Evolutionary conservation across 2,329 filamentous ascomycete genomes (phyloP).

Genomic region (Podosphaera xanthii): DNA sequence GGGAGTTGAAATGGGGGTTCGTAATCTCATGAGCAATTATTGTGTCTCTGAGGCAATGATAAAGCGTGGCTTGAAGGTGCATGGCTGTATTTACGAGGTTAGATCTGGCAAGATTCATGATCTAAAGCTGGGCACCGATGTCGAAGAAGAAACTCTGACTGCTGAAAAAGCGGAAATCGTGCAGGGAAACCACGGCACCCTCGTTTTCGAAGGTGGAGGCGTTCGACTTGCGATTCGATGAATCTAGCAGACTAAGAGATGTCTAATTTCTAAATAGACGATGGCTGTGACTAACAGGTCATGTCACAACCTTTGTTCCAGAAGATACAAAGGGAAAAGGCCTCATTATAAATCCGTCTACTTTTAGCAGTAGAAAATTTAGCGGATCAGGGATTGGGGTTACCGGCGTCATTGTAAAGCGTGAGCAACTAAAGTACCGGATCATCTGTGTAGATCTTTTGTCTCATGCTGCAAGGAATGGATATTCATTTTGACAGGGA

Average conservation of each 20-base stretch:
- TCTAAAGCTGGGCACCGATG: constrained; percentile 21
- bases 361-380: neutral
- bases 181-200: constrained; percentile 24
- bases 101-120: constrained; percentile 25
- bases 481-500: neutral
- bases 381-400: neutral
- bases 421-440: neutral
- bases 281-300: neutral
- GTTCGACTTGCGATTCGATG: constrained; percentile 18
- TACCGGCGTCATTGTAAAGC: neutral
- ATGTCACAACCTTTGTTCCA: neutral
- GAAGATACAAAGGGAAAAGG: neutral
- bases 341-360: neutral
- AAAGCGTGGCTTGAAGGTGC: constrained; percentile 48
- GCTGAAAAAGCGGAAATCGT: constrained; percentile 4
- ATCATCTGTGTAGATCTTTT: neutral
- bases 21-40: constrained; percentile 43
- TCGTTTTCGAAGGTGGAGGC: constrained; percentile 25
- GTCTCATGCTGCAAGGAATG: neutral
- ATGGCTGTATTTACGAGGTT: constrained; percentile 56
- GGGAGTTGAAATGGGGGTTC: constrained; percentile 49
- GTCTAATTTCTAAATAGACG: neutral
- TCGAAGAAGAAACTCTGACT: constrained; percentile 3
- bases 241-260: neutral
- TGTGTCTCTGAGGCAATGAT: constrained; percentile 46